Percentiles rank a stretch among this genome's conserved stretches.
phyloP scores from a whole-genome alignment of 805 yeast genomes.

The Ogataea salicorniae region DNA sequence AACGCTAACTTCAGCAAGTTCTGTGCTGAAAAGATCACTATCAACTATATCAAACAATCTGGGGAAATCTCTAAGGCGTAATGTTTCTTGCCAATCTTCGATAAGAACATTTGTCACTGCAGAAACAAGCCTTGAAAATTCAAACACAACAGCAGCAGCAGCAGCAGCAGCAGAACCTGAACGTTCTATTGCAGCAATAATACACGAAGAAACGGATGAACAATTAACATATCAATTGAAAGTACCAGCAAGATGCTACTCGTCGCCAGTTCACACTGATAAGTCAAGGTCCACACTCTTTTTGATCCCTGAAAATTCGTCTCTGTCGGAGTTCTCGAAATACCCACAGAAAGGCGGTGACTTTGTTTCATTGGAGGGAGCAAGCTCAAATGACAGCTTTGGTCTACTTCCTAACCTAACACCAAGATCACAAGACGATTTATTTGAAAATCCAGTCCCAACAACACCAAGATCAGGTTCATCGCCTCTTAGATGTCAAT shows the following conservation, averaged over 20 bases:
- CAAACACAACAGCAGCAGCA: neutral
- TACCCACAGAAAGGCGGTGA: neutral
- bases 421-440: neutral
- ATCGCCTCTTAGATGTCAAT: neutral
- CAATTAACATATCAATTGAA: neutral
- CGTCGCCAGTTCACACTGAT: neutral
- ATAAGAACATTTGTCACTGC: conserved; percentile 23
- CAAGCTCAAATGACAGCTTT: conserved; percentile 7
- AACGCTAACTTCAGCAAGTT: conserved; percentile 11
- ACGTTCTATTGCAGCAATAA: neutral
- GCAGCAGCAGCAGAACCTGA: conserved; percentile 1
- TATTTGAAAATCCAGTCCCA: neutral
- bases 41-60: conserved; percentile 25
- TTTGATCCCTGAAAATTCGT: conserved; percentile 24
- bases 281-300: conserved; percentile 20
- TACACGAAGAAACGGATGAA: neutral
- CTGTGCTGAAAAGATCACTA: conserved; percentile 21
- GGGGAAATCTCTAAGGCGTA: conserved; percentile 23
- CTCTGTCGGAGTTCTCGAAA: conserved; percentile 12
- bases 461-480: neutral
- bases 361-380: neutral
- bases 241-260: conserved; percentile 3
- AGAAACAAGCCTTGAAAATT: conserved; percentile 16
- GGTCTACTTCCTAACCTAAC: conserved; percentile 4
- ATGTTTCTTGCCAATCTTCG: conserved; percentile 28